phyloP scores from a whole-genome alignment of 208 protist genomes.

The Crithidia mellificae region DNA sequence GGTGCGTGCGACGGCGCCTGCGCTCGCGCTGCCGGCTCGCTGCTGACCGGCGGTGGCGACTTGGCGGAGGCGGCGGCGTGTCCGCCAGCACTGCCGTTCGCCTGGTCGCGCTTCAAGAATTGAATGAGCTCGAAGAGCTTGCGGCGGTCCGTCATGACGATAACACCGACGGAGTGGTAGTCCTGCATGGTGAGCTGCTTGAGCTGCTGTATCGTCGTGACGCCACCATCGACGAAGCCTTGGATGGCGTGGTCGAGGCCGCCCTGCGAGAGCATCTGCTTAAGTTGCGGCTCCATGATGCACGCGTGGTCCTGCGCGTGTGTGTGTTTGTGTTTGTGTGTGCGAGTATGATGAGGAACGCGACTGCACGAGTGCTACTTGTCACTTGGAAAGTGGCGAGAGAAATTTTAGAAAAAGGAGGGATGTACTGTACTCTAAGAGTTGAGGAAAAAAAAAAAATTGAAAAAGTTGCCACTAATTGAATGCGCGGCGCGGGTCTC shows the following conservation, averaged over 20 bases:
- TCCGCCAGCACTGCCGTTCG: conserved; percentile 10
- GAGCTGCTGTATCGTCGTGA: conserved; percentile 75
- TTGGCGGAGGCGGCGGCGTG: conserved; percentile 3
- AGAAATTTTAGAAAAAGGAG: too few relatives aligned
- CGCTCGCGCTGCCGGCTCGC: conserved; percentile 27
- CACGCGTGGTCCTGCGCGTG: background rate
- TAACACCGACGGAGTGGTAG: conserved; percentile 89
- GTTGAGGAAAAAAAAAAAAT: too few relatives aligned
- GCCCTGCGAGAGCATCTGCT: conserved; percentile 74
- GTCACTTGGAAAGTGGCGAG: too few relatives aligned
- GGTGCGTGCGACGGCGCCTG: conserved; percentile 21
- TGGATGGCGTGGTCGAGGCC: conserved; percentile 81
- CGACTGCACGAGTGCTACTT: too few relatives aligned
- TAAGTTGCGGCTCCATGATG: conserved; percentile 78
- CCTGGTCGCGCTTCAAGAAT: conserved; percentile 80
- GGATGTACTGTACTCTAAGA: too few relatives aligned
- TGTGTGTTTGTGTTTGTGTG: background rate
- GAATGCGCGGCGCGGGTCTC: too few relatives aligned
- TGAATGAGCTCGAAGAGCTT: conserved; percentile 94
- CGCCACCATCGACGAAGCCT: conserved; percentile 75
- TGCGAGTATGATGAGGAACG: too few relatives aligned
- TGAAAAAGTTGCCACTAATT: too few relatives aligned
- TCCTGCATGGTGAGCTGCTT: conserved; percentile 91
- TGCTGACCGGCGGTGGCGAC: conserved; percentile 27
- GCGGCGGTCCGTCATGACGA: conserved; percentile 88